Evolutionary conservation across 805 yeast genomes (phyloP).

Genomic region (Ogataea nonfermentans): DNA sequence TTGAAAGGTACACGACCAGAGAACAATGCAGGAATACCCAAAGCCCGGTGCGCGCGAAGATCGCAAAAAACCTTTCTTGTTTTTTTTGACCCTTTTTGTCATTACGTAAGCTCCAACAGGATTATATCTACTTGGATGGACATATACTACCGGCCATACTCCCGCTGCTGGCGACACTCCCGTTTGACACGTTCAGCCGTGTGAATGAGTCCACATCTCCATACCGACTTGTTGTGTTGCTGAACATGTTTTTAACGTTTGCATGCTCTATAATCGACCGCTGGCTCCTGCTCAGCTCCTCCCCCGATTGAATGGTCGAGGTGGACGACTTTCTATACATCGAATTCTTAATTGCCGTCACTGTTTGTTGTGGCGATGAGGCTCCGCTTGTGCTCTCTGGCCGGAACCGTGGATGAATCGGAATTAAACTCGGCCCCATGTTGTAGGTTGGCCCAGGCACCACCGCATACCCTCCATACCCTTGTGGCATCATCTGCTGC

Average conservation of each 20-base stretch:
- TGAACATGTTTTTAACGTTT: conserved; percentile 21
- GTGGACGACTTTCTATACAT: conserved; percentile 23
- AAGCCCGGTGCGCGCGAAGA: conserved; percentile 1
- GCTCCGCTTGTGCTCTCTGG: conserved; percentile 10
- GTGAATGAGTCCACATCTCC: conserved; percentile 22
- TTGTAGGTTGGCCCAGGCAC: conserved; percentile 6
- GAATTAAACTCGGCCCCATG: conserved; percentile 7
- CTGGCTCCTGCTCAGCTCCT: conserved; percentile 20
- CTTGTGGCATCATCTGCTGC: conserved; percentile 9
- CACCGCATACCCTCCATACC: conserved; percentile 11
- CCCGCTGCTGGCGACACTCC: conserved; percentile 21
- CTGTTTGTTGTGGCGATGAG: conserved; percentile 14
- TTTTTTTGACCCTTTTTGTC: neutral
- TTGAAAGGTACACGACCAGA: conserved; percentile 1
- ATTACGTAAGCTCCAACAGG: conserved; percentile 1
- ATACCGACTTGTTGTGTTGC: conserved; percentile 23
- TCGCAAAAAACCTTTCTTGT: neutral
- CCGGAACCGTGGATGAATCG: conserved; percentile 22
- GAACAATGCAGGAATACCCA: neutral
- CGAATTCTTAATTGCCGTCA: conserved; percentile 21
- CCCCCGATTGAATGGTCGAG: conserved; percentile 23
- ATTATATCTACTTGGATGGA: conserved; percentile 9
- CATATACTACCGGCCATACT: conserved; percentile 18
- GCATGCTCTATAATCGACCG: conserved; percentile 20
- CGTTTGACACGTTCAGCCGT: conserved; percentile 18